Percentiles rank a stretch among this genome's conserved stretches.
These are phyloP conservation scores for Epichloe brachyelytri DNA, from an alignment of 2,329 filamentous ascomycete species.

Conservation along the genomic window DNA sequence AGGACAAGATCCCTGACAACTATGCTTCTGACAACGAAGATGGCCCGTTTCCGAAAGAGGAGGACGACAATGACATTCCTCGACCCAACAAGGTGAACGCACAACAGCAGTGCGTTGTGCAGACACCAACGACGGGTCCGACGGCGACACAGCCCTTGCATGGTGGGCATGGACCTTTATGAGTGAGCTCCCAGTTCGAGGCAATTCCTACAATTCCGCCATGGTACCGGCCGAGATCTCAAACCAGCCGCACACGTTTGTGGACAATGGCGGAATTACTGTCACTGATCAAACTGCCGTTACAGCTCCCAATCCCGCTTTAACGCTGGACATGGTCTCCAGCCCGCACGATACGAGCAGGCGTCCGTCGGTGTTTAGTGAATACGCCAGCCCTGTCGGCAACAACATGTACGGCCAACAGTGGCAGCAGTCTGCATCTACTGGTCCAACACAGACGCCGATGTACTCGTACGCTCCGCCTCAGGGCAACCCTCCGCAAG, in stretches of 20 bases:
- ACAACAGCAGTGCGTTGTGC: conserved; percentile 21
- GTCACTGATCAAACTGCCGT: conserved; percentile 23
- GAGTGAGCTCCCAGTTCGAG: conserved; percentile 31
- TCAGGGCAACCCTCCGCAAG: conserved; percentile 17
- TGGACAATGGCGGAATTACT: conserved; percentile 23
- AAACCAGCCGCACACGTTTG: conserved; percentile 27
- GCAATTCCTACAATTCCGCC: conserved; percentile 25
- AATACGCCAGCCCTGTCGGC: conserved; percentile 29
- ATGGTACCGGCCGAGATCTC: conserved; percentile 29
- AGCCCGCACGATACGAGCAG: conserved; percentile 32
- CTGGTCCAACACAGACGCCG: conserved; percentile 25
- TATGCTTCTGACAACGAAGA: conserved; percentile 36
- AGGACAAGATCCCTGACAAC: conserved; percentile 36
- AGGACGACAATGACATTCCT: conserved; percentile 28
- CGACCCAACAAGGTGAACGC: conserved; percentile 21
- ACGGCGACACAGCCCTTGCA: conserved; percentile 21
- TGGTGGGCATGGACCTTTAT: conserved; percentile 22
- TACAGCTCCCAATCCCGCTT: conserved; percentile 18
- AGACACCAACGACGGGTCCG: conserved; percentile 23
- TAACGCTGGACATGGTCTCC: conserved; percentile 34
- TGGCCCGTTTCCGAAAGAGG: conserved; percentile 25
- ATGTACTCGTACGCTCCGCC: conserved; percentile 35
- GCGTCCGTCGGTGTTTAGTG: conserved; percentile 32
- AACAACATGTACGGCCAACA: conserved; percentile 28
- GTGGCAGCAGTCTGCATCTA: conserved; percentile 31